A percentile compares a stretch with the other conserved stretches of the same genome.
These are phyloP conservation scores for Baudoinia panamericana DNA, from an alignment of 495 filamentous ascomycete species.

Conservation along the genomic window DNA sequence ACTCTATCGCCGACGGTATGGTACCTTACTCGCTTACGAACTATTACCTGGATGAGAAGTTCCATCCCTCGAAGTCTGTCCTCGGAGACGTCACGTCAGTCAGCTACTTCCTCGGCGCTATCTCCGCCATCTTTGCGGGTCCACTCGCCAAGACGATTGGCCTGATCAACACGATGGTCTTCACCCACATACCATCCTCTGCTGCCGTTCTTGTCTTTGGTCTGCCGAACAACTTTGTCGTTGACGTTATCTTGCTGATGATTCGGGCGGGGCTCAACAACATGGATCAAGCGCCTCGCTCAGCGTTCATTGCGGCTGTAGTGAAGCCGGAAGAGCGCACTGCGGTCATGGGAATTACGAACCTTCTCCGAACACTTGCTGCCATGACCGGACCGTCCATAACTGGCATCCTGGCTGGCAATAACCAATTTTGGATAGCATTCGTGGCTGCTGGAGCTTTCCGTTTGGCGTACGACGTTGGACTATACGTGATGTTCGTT, in stretches of 20 bases:
- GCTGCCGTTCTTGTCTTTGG: constrained; percentile 60
- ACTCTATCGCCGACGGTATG: constrained; percentile 69
- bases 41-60: constrained; percentile 59
- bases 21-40: constrained; percentile 38
- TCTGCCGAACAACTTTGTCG: constrained; percentile 42
- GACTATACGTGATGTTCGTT: constrained; percentile 54
- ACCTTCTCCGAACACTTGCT: constrained; percentile 26
- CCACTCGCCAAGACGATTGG: constrained; percentile 66
- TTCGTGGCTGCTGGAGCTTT: constrained; percentile 59
- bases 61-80: constrained; percentile 51
- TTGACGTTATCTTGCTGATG: constrained; percentile 51
- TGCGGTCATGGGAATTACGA: constrained; percentile 37
- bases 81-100: constrained; percentile 59
- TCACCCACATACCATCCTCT: constrained; percentile 67
- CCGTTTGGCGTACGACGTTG: constrained; percentile 60
- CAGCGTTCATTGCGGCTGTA: constrained; percentile 63
- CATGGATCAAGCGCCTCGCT: constrained; percentile 74
- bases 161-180: constrained; percentile 77
- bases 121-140: constrained; percentile 58
- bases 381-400: constrained; percentile 41
- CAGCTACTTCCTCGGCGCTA: constrained; percentile 51
- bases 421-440: constrained; percentile 51
- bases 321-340: constrained; percentile 63
- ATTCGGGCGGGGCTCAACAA: constrained; percentile 49
- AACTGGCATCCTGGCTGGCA: constrained; percentile 55